A percentile compares a stretch with the other conserved stretches of the same genome.
Conservation (phyloP, 2,329 filamentous ascomycete genomes). For the Claviceps sp. region DNA sequence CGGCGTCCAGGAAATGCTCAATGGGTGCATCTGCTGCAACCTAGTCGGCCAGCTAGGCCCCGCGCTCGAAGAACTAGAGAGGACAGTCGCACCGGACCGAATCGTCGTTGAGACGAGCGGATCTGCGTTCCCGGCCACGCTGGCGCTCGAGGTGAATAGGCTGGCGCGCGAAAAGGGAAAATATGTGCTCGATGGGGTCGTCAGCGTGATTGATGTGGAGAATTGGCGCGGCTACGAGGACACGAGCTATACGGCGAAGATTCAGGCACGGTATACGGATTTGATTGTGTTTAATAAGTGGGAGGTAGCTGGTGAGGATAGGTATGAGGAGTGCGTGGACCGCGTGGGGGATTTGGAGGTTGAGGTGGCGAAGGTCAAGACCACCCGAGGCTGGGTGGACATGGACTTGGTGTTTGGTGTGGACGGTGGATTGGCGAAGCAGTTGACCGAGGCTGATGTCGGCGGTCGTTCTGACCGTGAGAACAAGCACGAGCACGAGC, state of each 20-base stretch:
- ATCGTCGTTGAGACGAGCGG: conserved; percentile 93
- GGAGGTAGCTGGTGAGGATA: conserved; percentile 60
- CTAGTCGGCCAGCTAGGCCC: conserved; percentile 81
- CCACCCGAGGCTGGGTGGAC: conserved; percentile 63
- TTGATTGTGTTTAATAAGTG: conserved; percentile 89
- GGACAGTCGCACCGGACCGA: conserved; percentile 51
- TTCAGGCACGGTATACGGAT: conserved; percentile 85
- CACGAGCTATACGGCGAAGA: conserved; percentile 73
- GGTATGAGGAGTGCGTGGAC: conserved; percentile 67
- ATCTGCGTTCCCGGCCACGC: conserved; percentile 73
- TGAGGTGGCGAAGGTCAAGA: conserved; percentile 74
- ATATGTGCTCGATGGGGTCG: conserved; percentile 74
- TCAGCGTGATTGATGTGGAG: conserved; percentile 85
- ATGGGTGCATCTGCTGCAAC: conserved; percentile 98
- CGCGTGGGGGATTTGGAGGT: conserved; percentile 69
- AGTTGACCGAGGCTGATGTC: conserved; percentile 29
- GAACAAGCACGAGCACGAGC: neutral
- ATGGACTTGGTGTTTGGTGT: conserved; percentile 75
- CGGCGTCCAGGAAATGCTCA: conserved; percentile 83
- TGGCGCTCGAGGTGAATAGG: conserved; percentile 82
- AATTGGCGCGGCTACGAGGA: conserved; percentile 92
- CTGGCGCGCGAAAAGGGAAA: conserved; percentile 53
- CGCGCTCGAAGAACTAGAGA: conserved; percentile 62
- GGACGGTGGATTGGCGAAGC: conserved; percentile 62
- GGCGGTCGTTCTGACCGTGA: conserved; percentile 9